Base-by-base conservation (phyloP, 106 monocot species). In the Acanthochlamys bracteata region DNA sequence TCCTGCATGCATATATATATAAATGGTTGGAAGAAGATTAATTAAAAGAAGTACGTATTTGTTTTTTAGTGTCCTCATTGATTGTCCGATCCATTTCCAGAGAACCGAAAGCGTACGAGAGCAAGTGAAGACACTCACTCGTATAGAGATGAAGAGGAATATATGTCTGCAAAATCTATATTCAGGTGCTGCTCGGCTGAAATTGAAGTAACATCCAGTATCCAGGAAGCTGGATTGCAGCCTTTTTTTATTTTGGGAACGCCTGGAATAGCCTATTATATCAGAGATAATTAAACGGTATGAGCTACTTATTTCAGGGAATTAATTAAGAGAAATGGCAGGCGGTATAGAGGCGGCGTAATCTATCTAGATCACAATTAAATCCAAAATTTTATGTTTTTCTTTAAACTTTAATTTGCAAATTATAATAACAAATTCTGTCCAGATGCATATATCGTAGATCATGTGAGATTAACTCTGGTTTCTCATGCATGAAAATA, bases 151-250 rank as follows among this genome's bases (percentile, higher is more conserved):
- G 65, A 66, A 52, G 10, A 11, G 17, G 1, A 14, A 23, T 60
- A 70, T 15, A 46, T 4, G 3, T 70, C 59, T 46, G 45, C 69
- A 25, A 60, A 70, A 25, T 70, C 59, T 15, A 70, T 12, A 7
- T 47, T 47, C 22, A 60, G 13, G 2, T 23, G n/a, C 9, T 10
- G 7, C 24, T 70, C 69, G 1, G 23, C 40, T 19, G 54, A 24
- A 53, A 33, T 0, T 15, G 69, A 45, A 70, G 22, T 70, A 15
- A 60, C 49, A 25, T 70, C 69, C 23, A 70, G 25, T 43, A 59
- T 46, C 69, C 69, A 70, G 24, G 69, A n/a, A 12, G 69, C 69
- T 25, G 69, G 69, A 45, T 66, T 66, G 10, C 49, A 41, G 16
- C 52, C 52, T 15, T 66, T 25, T 26, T 17, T 51, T 13, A 66